Percentiles rank a stretch among this genome's conserved stretches.
These are phyloP conservation scores for Scenedesmus sp. DNA, from an alignment of 163 green algal genomes.

Conservation along the genomic window DNA sequence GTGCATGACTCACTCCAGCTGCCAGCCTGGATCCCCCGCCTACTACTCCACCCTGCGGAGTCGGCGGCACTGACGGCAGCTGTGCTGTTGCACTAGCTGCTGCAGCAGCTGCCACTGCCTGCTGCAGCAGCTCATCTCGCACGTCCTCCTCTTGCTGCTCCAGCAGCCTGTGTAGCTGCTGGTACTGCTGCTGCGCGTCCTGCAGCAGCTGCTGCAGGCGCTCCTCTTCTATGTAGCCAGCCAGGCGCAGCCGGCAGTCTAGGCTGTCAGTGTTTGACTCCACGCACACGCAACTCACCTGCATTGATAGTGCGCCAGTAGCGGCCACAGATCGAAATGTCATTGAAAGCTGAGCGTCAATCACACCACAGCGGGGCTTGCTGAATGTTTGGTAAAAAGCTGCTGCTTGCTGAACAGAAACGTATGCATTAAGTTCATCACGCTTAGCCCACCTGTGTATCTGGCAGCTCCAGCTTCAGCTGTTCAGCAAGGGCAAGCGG, in stretches of 20 bases:
- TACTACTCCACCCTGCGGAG: background rate
- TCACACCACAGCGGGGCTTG: no score
- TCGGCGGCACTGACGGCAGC: background rate
- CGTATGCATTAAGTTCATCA: background rate
- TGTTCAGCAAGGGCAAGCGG: constrained; percentile 56
- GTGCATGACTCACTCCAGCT: background rate
- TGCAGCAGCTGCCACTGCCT: background rate
- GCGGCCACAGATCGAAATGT: no score
- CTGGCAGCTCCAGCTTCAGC: constrained; percentile 48
- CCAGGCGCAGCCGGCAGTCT: constrained; percentile 67
- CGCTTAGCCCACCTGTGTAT: background rate
- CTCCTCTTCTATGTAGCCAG: constrained; percentile 64
- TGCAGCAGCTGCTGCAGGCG: constrained; percentile 58
- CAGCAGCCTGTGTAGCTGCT: constrained; percentile 34
- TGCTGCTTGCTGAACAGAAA: background rate
- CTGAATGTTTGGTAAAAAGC: no score
- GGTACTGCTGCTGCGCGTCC: constrained; percentile 54
- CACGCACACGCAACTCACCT: constrained; percentile 65
- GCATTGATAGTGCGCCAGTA: background rate
- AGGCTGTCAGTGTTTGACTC: constrained; percentile 55
- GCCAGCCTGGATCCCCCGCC: background rate
- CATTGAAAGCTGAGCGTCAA: no score
- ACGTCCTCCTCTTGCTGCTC: constrained; percentile 6
- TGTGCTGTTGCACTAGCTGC: background rate
- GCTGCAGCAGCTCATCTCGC: background rate